Evolutionary conservation across 2,329 filamentous ascomycete genomes (phyloP).

Genomic region (Colletotrichum sp.): DNA sequence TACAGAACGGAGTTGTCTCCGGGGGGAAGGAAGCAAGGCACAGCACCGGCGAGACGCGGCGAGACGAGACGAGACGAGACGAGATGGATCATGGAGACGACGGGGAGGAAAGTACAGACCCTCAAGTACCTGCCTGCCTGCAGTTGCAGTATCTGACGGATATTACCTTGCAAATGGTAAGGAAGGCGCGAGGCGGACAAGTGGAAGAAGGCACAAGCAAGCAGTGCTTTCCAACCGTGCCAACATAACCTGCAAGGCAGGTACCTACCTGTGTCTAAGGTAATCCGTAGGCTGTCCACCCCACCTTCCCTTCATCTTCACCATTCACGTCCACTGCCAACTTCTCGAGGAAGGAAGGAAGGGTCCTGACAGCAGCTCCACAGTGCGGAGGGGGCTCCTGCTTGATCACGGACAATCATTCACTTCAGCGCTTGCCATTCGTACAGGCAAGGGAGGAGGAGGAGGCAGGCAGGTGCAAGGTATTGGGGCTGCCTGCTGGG

Average conservation of each 20-base stretch:
- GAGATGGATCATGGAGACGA: background rate
- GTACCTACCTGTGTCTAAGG: no score
- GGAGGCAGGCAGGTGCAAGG: background rate
- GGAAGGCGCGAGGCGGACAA: background rate
- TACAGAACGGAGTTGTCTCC: constrained; percentile 14
- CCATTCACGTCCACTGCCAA: background rate
- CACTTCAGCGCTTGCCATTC: background rate
- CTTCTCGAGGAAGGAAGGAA: background rate
- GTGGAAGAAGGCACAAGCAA: background rate
- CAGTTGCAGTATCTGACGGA: background rate
- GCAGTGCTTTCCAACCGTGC: background rate
- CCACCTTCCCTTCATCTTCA: background rate
- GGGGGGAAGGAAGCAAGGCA: background rate
- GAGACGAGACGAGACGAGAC: background rate
- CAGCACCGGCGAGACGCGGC: background rate
- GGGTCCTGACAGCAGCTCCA: background rate
- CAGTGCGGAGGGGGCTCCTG: background rate
- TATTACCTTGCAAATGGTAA: background rate
- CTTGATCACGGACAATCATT: background rate
- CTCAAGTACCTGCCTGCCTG: background rate
- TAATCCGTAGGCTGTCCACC: background rate
- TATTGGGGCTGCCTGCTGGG: background rate
- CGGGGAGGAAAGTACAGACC: background rate
- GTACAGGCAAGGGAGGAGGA: background rate
- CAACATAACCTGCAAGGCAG: background rate